Evolutionary conservation across 331 rosid species (phyloP).

Genomic region (Quercus tomentella): DNA sequence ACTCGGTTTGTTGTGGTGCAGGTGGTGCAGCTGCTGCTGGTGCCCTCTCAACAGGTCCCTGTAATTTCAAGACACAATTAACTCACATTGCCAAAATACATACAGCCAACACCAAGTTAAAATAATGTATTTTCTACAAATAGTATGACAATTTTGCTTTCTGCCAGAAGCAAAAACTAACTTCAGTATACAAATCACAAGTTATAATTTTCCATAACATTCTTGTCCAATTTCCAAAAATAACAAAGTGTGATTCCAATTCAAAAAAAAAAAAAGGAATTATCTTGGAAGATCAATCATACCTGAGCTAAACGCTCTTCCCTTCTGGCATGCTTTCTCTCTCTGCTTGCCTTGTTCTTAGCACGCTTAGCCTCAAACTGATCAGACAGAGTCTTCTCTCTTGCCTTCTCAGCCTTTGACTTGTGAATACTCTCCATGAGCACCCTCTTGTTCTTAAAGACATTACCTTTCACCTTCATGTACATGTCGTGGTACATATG

Average conservation of each 20-base stretch:
- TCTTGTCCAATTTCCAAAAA: background rate
- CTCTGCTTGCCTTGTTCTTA: conserved; percentile 50
- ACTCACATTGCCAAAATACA: background rate
- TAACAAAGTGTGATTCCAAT: too few species aligned
- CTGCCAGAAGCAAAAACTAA: background rate
- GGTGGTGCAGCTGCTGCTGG: conserved; percentile 17
- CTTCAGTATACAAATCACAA: background rate
- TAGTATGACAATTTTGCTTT: background rate
- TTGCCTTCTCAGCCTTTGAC: conserved; percentile 60
- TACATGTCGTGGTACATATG: conserved; percentile 62
- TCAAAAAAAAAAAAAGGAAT: background rate
- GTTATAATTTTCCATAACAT: background rate
- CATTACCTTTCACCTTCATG: conserved; percentile 64
- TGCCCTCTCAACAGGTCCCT: conserved; percentile 45
- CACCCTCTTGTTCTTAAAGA: conserved; percentile 56
- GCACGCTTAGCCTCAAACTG: conserved; percentile 59
- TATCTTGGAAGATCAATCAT: background rate
- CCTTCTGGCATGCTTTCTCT: conserved; percentile 42
- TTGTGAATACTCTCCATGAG: conserved; percentile 66
- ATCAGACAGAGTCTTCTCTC: conserved; percentile 47
- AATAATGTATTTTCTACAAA: background rate
- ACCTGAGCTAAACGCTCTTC: conserved; percentile 52
- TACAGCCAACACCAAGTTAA: background rate
- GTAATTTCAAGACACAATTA: background rate
- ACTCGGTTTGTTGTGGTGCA: conserved; percentile 25